phyloP scores from a whole-genome alignment of 352 stramenopile species.

The Globisporangium okanoganense region DNA sequence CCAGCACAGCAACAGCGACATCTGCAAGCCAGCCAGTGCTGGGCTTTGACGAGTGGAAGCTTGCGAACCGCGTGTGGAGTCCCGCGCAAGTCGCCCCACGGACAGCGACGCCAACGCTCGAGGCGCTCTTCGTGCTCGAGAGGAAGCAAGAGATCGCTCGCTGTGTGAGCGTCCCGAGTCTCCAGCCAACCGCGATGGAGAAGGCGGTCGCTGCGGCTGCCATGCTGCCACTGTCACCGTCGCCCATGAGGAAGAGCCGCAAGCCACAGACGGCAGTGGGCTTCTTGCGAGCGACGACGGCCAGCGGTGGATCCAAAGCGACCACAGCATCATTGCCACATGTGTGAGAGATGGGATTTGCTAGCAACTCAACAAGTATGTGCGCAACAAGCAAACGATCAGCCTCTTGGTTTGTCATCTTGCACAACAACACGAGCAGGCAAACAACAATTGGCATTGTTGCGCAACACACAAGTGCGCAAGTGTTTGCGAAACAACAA shows the following conservation, averaged over 20 bases:
- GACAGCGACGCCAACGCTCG: conserved; percentile 29
- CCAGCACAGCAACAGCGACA: neutral
- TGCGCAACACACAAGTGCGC: neutral
- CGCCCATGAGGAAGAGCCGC: conserved; percentile 17
- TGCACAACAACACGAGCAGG: no score
- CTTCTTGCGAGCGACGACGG: conserved; percentile 12
- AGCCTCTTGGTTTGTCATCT: neutral
- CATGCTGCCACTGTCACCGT: neutral
- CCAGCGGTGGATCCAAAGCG: neutral
- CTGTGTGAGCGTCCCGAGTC: conserved; percentile 51
- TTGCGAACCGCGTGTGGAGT: conserved; percentile 46
- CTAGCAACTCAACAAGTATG: neutral
- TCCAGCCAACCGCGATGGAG: conserved; percentile 60
- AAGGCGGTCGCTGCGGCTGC: conserved; percentile 22
- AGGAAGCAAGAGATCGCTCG: conserved; percentile 36
- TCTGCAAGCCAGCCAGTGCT: conserved; percentile 16
- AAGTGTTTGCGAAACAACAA: neutral
- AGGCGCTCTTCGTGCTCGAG: conserved; percentile 18
- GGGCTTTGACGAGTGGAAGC: conserved; percentile 66
- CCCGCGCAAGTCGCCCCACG: conserved; percentile 12
- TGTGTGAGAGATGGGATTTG: conserved; percentile 16
- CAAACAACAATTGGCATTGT: neutral
- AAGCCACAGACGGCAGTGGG: conserved; percentile 13
- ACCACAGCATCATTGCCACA: conserved; percentile 13
- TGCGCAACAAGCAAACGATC: neutral